These are phyloP conservation scores for Rubia yunnanensis DNA, from an alignment of 257 asterid genomes.

Conservation along the genomic window DNA sequence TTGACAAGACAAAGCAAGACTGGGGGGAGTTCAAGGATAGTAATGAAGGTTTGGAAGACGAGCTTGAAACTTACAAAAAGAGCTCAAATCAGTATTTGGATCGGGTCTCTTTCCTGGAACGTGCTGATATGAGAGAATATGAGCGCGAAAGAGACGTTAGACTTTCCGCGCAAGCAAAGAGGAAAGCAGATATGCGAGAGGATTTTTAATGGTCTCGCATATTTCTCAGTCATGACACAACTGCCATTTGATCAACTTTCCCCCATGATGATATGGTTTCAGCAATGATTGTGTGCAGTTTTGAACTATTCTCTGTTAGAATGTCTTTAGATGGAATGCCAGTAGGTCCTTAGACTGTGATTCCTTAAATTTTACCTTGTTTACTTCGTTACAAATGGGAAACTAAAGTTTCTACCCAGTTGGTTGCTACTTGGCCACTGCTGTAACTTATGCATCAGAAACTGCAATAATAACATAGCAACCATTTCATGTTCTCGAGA, in stretches of 20 bases:
- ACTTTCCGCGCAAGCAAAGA: slow-evolving; percentile 64
- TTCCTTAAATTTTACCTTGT: not conserved
- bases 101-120: slow-evolving; percentile 74
- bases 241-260: not conserved
- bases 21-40: slow-evolving; percentile 97
- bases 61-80: slow-evolving; percentile 87
- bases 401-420: not conserved
- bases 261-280: not conserved
- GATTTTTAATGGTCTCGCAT: slow-evolving; percentile 31
- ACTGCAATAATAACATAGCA: no score
- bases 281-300: slow-evolving; percentile 1
- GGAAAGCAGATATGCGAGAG: slow-evolving; percentile 79
- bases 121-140: slow-evolving; percentile 78
- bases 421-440: not conserved
- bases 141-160: slow-evolving; percentile 95
- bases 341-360: not conserved
- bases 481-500: no score
- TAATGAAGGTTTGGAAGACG: slow-evolving; percentile 77
- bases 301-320: not conserved
- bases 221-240: not conserved
- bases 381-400: not conserved
- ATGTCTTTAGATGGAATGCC: not conserved
- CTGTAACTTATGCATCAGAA: not conserved
- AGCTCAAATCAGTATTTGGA: slow-evolving; percentile 90
- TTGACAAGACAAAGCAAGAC: slow-evolving; percentile 91